phyloP scores from a whole-genome alignment of 805 yeast species.

The Candida maesae region DNA sequence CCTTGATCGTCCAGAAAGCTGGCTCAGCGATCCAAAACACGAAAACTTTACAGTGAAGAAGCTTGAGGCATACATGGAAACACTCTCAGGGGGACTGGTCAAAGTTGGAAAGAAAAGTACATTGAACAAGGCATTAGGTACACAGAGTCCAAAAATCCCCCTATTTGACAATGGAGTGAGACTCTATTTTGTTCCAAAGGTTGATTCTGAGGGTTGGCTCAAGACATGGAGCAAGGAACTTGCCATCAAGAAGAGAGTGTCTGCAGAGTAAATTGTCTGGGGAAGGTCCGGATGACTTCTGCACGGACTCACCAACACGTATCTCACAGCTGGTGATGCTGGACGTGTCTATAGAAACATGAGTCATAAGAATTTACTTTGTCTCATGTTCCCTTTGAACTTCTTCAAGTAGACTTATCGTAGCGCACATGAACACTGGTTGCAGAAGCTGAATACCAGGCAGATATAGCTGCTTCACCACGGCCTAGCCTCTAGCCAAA shows the following conservation, averaged over 20 bases:
- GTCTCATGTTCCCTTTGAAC: too few species aligned
- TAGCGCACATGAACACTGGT: too few species aligned
- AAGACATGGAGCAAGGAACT: constrained; percentile 57
- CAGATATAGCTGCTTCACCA: too few species aligned
- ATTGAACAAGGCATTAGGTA: constrained; percentile 59
- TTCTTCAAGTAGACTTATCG: too few species aligned
- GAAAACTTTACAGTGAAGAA: constrained; percentile 52
- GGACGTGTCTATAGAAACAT: too few species aligned
- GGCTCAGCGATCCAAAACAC: constrained; percentile 61
- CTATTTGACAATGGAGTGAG: constrained; percentile 70
- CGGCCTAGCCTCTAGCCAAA: too few species aligned
- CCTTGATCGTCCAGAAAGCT: constrained; percentile 61
- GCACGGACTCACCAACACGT: background rate
- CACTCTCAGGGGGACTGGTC: constrained; percentile 76
- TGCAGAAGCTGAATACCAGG: too few species aligned
- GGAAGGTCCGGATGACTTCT: too few species aligned
- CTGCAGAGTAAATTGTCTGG: background rate
- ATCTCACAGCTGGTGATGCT: too few species aligned
- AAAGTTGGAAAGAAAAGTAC: constrained; percentile 78
- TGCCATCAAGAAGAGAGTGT: constrained; percentile 47
- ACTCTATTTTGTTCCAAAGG: constrained; percentile 76
- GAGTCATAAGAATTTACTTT: too few species aligned
- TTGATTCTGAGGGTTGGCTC: constrained; percentile 62
- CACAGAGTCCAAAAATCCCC: constrained; percentile 64
- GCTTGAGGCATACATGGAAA: constrained; percentile 77